Evolutionary conservation across 306 rosid species (phyloP), one percentile per base, ranked within the genome.

Genomic region (Fragaria vesca): DNA sequence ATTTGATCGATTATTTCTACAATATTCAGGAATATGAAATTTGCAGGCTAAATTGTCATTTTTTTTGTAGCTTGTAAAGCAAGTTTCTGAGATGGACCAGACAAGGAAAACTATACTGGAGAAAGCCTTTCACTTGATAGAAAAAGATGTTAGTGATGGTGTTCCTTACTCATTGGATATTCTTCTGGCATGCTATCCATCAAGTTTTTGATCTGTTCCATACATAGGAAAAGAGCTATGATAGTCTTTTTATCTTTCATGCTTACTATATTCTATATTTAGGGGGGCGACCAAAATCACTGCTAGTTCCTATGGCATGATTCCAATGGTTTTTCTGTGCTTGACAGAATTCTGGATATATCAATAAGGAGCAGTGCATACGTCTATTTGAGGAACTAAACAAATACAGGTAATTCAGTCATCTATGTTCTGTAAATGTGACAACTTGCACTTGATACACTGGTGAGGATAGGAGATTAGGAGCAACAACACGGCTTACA

Each of bases 111-210:
- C 78, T 36, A 88, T 86, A 81, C 75, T 95, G 90, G 83, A 88
- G 78, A 95, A 87, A 85, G 99, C 98, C 73, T 95, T 93, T 83
- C 63, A 75, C 83, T 85, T 95, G 75, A 78, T 95, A 75, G 97
- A 93, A 79, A 51, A 80, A 13, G 0, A 86, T 75, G 99, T 93
- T 88, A 91, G 99, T 84, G 57, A 47, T 48, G 45, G 40, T 43
- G 42, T 65, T 26, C 38, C 28, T 28, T 18, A 72, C 65, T 52
- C 30, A 30, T 78, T 36, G 36, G 20, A 60, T 61, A 32, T 75
- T 21, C 30, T 6, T 7, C 24, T 66, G 18, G 50, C 46, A 38
- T 73, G 69, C 52, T 45, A 47, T 48, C 40, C 20, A 18, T 43
- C 28, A 57, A 34, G 28, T 36, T 58, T 42, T 38, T 42, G 8